phyloP scores from a whole-genome alignment of 768 basidiomycete genomes.

The Pisolithus microcarpus region DNA sequence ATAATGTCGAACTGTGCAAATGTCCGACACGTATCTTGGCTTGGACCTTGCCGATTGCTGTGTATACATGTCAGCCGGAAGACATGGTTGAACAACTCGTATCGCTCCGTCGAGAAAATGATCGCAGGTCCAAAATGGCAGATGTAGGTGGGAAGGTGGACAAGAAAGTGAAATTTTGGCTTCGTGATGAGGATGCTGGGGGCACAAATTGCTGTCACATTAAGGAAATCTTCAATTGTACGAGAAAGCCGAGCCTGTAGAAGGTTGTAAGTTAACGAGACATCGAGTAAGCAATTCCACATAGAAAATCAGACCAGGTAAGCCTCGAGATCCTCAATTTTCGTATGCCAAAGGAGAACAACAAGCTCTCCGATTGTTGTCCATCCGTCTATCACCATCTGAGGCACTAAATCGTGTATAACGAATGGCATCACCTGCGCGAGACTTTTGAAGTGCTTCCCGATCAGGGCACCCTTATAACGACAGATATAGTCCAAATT shows the following conservation, averaged over 20 bases:
- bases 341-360: neutral
- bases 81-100: neutral
- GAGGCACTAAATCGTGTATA: conserved; percentile 10
- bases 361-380: neutral
- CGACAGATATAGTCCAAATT: conserved; percentile 20
- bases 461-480: conserved; percentile 6
- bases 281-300: neutral
- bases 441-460: conserved; percentile 18
- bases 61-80: neutral
- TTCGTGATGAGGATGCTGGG: conserved; percentile 18
- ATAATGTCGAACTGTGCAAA: conserved; percentile 5
- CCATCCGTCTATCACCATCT: conserved; percentile 5
- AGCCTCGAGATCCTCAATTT: neutral
- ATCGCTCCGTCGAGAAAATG: neutral
- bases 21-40: conserved; percentile 9
- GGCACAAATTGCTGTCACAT: conserved; percentile 7
- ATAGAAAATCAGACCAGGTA: neutral
- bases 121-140: neutral
- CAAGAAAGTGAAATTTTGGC: conserved; percentile 20
- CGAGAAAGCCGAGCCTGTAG: neutral
- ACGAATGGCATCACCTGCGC: conserved; percentile 27
- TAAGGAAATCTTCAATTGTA: conserved; percentile 15
- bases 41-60: conserved; percentile 13
- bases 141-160: conserved; percentile 12
- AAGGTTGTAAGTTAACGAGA: neutral